Evolutionary conservation across 1,139 yeast species (phyloP).

Genomic region (Debaryomyces sp.): DNA sequence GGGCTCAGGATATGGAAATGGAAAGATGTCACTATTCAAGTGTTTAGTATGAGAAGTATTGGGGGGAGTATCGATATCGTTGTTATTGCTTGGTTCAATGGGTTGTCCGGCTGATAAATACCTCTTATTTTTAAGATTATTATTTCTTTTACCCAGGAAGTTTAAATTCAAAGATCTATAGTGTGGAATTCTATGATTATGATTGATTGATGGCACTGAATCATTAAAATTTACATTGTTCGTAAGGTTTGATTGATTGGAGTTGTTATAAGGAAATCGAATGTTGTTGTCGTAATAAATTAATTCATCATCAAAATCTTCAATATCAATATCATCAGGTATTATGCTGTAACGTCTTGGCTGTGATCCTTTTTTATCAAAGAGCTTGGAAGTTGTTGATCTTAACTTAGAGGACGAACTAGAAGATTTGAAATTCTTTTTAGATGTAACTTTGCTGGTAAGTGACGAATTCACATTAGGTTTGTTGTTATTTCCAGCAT

Average conservation of each 20-base stretch:
- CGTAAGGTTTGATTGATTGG: conserved; percentile 2
- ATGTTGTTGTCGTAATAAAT: conserved; percentile 50
- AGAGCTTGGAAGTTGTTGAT: conserved; percentile 70
- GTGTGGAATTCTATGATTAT: conserved; percentile 42
- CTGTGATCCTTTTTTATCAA: conserved; percentile 71
- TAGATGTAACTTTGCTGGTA: conserved; percentile 1
- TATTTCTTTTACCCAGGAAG: conserved; percentile 29
- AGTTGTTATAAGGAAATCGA: conserved; percentile 41
- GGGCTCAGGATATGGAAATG: conserved; percentile 58
- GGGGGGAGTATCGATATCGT: conserved; percentile 9
- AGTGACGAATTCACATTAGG: conserved; percentile 3
- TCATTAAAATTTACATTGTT: conserved; percentile 29
- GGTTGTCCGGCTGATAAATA: conserved; percentile 41
- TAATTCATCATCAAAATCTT: conserved; percentile 62
- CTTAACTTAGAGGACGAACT: conserved; percentile 47
- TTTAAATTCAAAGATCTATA: conserved; percentile 46
- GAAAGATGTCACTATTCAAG: conserved; percentile 38
- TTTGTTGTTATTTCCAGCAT: conserved; percentile 5
- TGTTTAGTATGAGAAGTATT: conserved; percentile 14
- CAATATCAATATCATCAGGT: conserved; percentile 68
- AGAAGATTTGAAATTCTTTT: conserved; percentile 6
- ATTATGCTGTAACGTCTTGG: conserved; percentile 73
- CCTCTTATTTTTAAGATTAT: conserved; percentile 35
- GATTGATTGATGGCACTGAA: conserved; percentile 34
- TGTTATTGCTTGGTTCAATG: conserved; percentile 12